phyloP scores from a whole-genome alignment of 306 rosid genomes.

The Prunus dulcis region DNA sequence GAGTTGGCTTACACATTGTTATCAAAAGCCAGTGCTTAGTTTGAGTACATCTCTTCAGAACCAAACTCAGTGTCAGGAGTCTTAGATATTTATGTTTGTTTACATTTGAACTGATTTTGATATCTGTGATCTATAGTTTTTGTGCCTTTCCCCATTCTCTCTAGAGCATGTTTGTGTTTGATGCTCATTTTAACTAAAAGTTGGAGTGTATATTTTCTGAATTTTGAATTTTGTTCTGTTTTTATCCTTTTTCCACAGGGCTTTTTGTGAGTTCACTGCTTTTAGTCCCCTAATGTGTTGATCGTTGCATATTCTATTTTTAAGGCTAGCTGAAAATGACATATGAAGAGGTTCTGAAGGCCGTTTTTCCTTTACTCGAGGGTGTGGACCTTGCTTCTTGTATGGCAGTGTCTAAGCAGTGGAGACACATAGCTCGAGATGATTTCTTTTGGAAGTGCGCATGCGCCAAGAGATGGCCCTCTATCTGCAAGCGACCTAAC shows the following conservation, averaged over 20 bases:
- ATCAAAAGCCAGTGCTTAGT: neutral
- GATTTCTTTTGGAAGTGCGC: slow-evolving; percentile 92
- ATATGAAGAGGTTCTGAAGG: slow-evolving; percentile 72
- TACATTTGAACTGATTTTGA: neutral
- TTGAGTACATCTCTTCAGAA: neutral
- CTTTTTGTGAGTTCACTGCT: neutral
- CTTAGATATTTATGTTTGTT: neutral
- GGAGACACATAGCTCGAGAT: slow-evolving; percentile 76
- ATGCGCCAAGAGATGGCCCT: slow-evolving; percentile 93
- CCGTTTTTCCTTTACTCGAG: slow-evolving; percentile 87
- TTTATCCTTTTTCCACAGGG: slow-evolving; percentile 13
- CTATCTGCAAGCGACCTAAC: slow-evolving; percentile 69
- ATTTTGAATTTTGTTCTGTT: neutral
- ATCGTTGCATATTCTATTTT: slow-evolving; percentile 2
- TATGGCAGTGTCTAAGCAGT: slow-evolving; percentile 77
- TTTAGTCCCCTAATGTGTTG: slow-evolving; percentile 11
- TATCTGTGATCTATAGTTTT: neutral
- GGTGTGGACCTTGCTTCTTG: slow-evolving; percentile 80
- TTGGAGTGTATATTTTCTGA: neutral
- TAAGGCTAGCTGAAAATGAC: slow-evolving; percentile 38
- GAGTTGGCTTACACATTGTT: neutral
- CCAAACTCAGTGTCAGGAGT: neutral
- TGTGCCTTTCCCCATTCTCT: neutral
- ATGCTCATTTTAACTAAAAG: neutral
- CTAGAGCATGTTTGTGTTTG: neutral